Conservation (phyloP, 139 green algal genomes). For the Micromonas pusilla region DNA sequence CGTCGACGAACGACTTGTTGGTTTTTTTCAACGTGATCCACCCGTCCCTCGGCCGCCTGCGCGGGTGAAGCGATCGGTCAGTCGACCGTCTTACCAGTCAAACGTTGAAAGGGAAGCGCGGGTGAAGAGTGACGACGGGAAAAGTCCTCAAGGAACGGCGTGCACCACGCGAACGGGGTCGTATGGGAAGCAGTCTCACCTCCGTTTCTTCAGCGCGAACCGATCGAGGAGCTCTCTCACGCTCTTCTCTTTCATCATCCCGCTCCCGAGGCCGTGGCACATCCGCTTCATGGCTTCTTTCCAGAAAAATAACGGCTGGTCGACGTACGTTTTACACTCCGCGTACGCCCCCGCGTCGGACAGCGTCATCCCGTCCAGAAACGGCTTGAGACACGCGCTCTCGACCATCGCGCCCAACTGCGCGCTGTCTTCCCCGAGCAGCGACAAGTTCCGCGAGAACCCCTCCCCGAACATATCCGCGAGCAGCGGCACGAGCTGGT, state of each 20-base stretch:
- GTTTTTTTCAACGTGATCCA: constrained; percentile 22
- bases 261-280: constrained; percentile 19
- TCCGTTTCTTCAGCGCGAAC: neutral
- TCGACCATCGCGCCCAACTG: constrained; percentile 8
- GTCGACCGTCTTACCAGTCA: too few species aligned
- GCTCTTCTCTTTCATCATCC: constrained; percentile 14
- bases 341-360: constrained; percentile 2
- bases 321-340: neutral
- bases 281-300: constrained; percentile 10
- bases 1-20: neutral
- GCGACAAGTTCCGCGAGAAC: constrained; percentile 14
- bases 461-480: constrained; percentile 26
- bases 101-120: too few species aligned
- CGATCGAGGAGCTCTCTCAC: neutral
- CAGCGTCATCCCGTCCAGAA: neutral
- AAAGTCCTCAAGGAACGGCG: too few species aligned
- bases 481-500: constrained; percentile 26
- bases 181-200: too few species aligned
- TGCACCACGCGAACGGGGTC: too few species aligned
- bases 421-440: constrained; percentile 7
- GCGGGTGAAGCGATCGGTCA: too few species aligned
- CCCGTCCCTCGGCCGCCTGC: neutral
- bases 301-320: constrained; percentile 27
- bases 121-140: too few species aligned
- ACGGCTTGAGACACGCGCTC: neutral